Evolutionary conservation across 176 grass and related monocot species (phyloP).

Genomic region (Alloteropsis semialata): DNA sequence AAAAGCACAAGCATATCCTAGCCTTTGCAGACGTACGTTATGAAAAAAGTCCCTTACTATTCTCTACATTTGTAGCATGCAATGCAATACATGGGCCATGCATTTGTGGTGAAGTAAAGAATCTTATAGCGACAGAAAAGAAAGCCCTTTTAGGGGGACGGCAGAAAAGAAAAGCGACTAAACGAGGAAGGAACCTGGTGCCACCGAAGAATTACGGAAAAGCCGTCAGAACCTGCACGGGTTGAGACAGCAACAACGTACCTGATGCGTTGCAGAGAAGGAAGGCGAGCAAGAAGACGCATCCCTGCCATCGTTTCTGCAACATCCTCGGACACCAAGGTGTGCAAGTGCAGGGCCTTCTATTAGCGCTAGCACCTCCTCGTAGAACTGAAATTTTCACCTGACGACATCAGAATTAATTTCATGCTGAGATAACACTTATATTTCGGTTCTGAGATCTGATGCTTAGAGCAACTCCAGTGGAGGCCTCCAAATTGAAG

Average conservation of each 20-base stretch:
- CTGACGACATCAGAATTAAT: not conserved
- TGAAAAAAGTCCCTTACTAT: not conserved
- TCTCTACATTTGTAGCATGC: not conserved
- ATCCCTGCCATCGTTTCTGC: constrained; percentile 43
- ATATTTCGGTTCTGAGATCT: not conserved
- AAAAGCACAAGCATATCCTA: constrained; percentile 36
- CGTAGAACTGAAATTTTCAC: not conserved
- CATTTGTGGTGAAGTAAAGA: constrained; percentile 26
- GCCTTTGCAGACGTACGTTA: not conserved
- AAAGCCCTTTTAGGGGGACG: not conserved
- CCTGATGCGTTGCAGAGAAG: constrained; percentile 49
- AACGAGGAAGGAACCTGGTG: not conserved
- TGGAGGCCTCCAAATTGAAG: too few species aligned
- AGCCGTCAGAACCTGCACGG: not conserved
- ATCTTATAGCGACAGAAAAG: not conserved
- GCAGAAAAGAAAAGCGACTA: not conserved
- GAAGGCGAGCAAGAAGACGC: constrained; percentile 35
- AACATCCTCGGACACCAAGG: constrained; percentile 29
- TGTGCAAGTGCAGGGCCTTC: too few species aligned
- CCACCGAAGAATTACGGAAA: not conserved
- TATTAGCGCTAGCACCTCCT: not conserved
- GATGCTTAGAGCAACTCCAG: too few species aligned
- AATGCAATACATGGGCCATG: not conserved
- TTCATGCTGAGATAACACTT: not conserved
- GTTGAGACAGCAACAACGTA: not conserved